phyloP scores from a whole-genome alignment of 495 filamentous ascomycete genomes.

The Pyronema domesticum region DNA sequence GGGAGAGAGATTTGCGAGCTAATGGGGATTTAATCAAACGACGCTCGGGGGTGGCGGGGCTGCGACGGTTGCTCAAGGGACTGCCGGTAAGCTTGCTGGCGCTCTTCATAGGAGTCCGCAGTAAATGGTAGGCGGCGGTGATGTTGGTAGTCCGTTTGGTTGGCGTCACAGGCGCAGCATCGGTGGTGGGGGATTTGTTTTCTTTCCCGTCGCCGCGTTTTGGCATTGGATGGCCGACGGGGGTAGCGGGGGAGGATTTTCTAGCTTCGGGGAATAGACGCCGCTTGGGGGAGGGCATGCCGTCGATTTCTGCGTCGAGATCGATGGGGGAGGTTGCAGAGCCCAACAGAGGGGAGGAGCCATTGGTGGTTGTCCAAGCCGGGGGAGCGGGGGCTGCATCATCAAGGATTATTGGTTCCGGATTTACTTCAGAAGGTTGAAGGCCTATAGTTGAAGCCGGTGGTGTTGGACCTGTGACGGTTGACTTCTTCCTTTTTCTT shows the following conservation, averaged over 20 bases:
- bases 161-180: constrained; percentile 32
- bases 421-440: constrained; percentile 10
- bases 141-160: constrained; percentile 30
- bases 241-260: constrained; percentile 10
- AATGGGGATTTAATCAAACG: constrained; percentile 5
- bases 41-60: constrained; percentile 9
- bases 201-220: constrained; percentile 30
- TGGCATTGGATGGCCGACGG: constrained; percentile 16
- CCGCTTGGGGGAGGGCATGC: constrained; percentile 40
- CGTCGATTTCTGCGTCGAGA: constrained; percentile 40
- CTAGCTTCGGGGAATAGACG: constrained; percentile 47
- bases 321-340: constrained; percentile 50
- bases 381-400: constrained; percentile 31
- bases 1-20: constrained; percentile 9
- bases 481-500: constrained; percentile 29
- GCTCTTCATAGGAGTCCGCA: constrained; percentile 13
- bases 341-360: constrained; percentile 56
- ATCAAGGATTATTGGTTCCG: constrained; percentile 20
- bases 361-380: constrained; percentile 44
- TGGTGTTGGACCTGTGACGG: constrained; percentile 20
- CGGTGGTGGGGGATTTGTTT: constrained; percentile 28
- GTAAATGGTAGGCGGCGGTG: background rate
- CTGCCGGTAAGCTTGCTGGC: constrained; percentile 3
- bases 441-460: constrained; percentile 14
- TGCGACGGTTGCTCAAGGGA: constrained; percentile 7